Evolutionary conservation across 306 rosid species (phyloP).

Genomic region (Arachis stenosperma): DNA sequence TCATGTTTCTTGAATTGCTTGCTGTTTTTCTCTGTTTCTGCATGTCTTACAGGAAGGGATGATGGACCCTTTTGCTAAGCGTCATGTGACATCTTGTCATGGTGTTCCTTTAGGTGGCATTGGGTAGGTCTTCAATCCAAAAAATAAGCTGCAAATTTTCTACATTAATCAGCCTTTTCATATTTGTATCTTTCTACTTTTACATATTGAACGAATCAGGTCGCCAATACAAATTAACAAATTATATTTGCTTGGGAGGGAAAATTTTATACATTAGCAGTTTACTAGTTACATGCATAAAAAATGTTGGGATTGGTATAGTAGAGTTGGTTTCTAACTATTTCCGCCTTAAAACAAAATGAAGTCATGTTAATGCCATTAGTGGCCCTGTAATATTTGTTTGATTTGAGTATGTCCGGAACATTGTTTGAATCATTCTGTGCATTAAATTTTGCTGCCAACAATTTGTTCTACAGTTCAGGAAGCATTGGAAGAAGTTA

Average conservation of each 20-base stretch:
- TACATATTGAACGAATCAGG: slow-evolving; percentile 22
- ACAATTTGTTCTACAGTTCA: slow-evolving; percentile 53
- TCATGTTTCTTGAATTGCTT: slow-evolving; percentile 27
- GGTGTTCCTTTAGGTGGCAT: slow-evolving; percentile 92
- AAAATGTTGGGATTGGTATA: slow-evolving; percentile 7
- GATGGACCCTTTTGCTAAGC: slow-evolving; percentile 76
- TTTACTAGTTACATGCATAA: slow-evolving; percentile 10
- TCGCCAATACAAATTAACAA: slow-evolving; percentile 9
- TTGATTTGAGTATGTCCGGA: slow-evolving; percentile 28
- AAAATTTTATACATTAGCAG: background rate
- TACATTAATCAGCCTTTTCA: slow-evolving; percentile 7
- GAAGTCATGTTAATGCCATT: slow-evolving; percentile 7
- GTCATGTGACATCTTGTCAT: slow-evolving; percentile 59
- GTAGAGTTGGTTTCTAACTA: slow-evolving; percentile 10
- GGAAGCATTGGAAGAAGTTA: slow-evolving; percentile 96
- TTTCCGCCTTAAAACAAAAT: background rate
- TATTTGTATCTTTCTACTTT: slow-evolving; percentile 16
- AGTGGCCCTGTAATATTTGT: slow-evolving; percentile 26
- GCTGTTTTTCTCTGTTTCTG: slow-evolving; percentile 27
- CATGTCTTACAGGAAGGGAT: slow-evolving; percentile 50
- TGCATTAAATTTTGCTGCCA: slow-evolving; percentile 20
- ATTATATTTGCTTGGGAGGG: background rate
- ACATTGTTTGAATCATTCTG: background rate
- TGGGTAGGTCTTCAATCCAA: slow-evolving; percentile 62
- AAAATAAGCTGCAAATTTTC: slow-evolving; percentile 11